A percentile compares a stretch with the other conserved stretches of the same genome.
Conservation (phyloP, 2,329 filamentous ascomycete species). For the Clarireedia homoeocarpa region DNA sequence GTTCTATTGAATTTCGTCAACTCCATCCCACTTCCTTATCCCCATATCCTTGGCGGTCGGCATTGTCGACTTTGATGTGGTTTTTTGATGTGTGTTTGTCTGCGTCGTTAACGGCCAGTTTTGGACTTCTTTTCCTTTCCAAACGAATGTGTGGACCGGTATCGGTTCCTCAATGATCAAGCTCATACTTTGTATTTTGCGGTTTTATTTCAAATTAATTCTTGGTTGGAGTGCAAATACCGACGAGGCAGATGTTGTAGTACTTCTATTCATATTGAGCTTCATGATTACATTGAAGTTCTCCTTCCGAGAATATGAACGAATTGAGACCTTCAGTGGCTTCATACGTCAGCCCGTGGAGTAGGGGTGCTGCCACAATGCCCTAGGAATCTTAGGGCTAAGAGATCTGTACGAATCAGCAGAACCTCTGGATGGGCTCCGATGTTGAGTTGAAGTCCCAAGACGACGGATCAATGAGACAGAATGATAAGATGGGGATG, state of each 20-base stretch:
- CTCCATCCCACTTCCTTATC: slow-evolving; percentile 33
- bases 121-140: not conserved
- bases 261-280: not conserved
- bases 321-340: not conserved
- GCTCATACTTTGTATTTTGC: not conserved
- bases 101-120: slow-evolving; percentile 3
- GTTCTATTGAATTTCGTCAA: slow-evolving; percentile 27
- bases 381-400: not conserved
- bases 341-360: not conserved
- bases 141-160: not conserved
- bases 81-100: not conserved
- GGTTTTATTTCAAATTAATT: not conserved
- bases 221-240: no score
- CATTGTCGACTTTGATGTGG: not conserved
- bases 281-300: not conserved
- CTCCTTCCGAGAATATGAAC: not conserved
- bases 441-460: no score
- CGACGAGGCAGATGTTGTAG: not conserved
- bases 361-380: not conserved
- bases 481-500: no score
- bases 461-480: no score
- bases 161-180: not conserved
- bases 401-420: not conserved
- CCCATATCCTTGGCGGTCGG: slow-evolving; percentile 16
- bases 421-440: not conserved